These are phyloP conservation scores for Agaricus subrufescens DNA, from an alignment of 768 basidiomycete species.

Conservation along the genomic window DNA sequence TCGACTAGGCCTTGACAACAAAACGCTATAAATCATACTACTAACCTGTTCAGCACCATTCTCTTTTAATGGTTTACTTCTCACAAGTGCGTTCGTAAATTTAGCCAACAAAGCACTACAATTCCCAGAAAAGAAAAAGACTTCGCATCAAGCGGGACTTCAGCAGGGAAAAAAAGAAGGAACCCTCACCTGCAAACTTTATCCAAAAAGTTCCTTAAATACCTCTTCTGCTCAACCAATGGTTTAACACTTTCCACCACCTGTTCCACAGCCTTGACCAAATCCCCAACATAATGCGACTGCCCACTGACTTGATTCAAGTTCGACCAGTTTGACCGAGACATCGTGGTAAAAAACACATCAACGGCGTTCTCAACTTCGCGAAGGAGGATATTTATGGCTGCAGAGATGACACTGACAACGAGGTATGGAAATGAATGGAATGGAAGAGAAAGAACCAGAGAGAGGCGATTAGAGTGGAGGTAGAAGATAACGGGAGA, in stretches of 20 bases:
- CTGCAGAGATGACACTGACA: slow-evolving; percentile 74
- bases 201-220: slow-evolving; percentile 87
- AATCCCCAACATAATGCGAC: slow-evolving; percentile 74
- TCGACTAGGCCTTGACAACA: too few species aligned
- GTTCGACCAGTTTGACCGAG: slow-evolving; percentile 73
- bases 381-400: slow-evolving; percentile 72
- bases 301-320: slow-evolving; percentile 83
- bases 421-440: neutral
- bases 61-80: slow-evolving; percentile 86
- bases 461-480: neutral
- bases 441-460: neutral
- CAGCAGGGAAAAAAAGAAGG: neutral
- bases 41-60: slow-evolving; percentile 91
- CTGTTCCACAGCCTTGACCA: slow-evolving; percentile 70
- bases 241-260: slow-evolving; percentile 75
- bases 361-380: slow-evolving; percentile 89
- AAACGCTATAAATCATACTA: too few species aligned
- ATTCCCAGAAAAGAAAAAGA: slow-evolving; percentile 10
- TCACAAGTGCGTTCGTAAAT: slow-evolving; percentile 87
- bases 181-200: slow-evolving; percentile 78
- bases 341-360: slow-evolving; percentile 68
- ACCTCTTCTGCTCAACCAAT: slow-evolving; percentile 91
- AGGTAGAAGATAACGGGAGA: neutral
- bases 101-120: slow-evolving; percentile 61
- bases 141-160: slow-evolving; percentile 1